Evolutionary conservation across 805 yeast genomes (phyloP), one percentile per base, ranked within the genome.

Genomic region (Candida silvicultrix): DNA sequence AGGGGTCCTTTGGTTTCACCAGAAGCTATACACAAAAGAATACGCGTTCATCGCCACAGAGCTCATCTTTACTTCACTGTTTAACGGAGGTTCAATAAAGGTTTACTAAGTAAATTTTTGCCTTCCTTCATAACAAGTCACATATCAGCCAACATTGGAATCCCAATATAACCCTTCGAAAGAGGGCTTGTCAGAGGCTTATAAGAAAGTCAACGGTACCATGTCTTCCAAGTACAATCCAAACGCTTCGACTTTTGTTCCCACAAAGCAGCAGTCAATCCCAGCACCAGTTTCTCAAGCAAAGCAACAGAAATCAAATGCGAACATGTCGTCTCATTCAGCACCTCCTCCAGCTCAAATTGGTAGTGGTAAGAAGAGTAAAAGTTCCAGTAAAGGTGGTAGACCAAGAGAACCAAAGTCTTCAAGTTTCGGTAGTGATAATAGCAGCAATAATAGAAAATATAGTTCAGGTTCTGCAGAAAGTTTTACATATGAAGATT

Each of bases 151-250:
- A 22, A 14, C 16, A 37, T 22, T 37, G 23, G 18, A 21, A 21
- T 28, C 25, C 6, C 40, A 12, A 37, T 14, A 20, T 21, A 37
- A 21, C 28, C n/a, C n/a, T 34, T 11, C 37, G n/a, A 18, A 15
- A 12, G 39, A 37, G 18, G 39, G 39, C 25, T 14, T 16, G 9
- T 10, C 25, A 15, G 18, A 14, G 39, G 20, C 39, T 20, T 20
- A 25, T 4, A 12, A 11, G 9, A 31, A 15, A n/a, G 35, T 7
- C n/a, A 16, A 35, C 15, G 4, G 7, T 8, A 21, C 4, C 23
- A 55, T 55, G 59, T 36, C 56, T 18, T 43, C 43, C 21, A 57
- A 54, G 37, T 49, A 49, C 44, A 56, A 54, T 41, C 53, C 56
- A 15, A 51, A 48, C 47, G 44, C 51, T 9, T n/a, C 53, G 11